Evolutionary conservation across 768 basidiomycete species (phyloP).

Genomic region (Lactarius akahatsu): DNA sequence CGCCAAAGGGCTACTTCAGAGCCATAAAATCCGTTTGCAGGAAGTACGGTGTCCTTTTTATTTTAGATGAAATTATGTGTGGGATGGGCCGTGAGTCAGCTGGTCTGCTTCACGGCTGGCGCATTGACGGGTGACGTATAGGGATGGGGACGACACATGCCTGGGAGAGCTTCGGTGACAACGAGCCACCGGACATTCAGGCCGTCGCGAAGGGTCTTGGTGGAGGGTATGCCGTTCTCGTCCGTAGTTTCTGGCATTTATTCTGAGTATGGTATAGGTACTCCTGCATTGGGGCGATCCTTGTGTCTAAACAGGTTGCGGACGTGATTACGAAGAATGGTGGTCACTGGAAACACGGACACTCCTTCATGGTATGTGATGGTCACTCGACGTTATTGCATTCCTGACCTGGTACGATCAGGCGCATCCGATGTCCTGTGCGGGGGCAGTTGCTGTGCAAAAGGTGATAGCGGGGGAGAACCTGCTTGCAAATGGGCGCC

Average conservation of each 20-base stretch:
- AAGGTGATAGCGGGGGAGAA: conserved; percentile 66
- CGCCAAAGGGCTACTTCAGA: conserved; percentile 83
- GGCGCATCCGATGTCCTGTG: conserved; percentile 75
- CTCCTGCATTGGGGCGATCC: conserved; percentile 76
- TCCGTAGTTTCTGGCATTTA: neutral
- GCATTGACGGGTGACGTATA: conserved; percentile 32
- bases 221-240: conserved; percentile 59
- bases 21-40: conserved; percentile 83
- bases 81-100: conserved; percentile 77
- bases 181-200: conserved; percentile 78
- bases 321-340: conserved; percentile 66
- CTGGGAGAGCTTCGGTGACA: conserved; percentile 83
- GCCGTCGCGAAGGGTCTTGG: conserved; percentile 88
- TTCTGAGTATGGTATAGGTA: conserved; percentile 47
- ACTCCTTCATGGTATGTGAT: conserved; percentile 70
- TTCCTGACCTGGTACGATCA: conserved; percentile 33
- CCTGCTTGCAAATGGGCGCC: conserved; percentile 62
- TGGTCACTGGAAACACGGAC: conserved; percentile 80
- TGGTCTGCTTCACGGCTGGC: neutral
- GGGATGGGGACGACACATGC: conserved; percentile 87
- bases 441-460: conserved; percentile 80
- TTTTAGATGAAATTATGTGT: conserved; percentile 91
- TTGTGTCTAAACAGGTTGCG: conserved; percentile 70
- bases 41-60: conserved; percentile 70
- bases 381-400: neutral